Percentiles rank a stretch among this genome's conserved stretches.
phyloP scores from a whole-genome alignment of 1,284 basidiomycete species.

The Tilletia walkeri region DNA sequence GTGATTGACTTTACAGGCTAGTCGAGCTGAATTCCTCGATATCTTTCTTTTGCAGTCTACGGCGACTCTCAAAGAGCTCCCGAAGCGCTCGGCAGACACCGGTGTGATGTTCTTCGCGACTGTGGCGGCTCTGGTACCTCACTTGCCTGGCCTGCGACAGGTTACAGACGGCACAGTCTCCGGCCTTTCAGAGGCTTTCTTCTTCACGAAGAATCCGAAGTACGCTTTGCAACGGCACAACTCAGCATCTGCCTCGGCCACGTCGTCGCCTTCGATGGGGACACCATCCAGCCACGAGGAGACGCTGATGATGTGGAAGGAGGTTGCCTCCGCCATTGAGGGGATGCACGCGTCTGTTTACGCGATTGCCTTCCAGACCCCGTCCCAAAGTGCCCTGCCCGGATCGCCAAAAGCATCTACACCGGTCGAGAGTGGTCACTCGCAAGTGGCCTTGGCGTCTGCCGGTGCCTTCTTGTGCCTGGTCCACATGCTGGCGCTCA shows the following conservation, averaged over 20 bases:
- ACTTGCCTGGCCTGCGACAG: neutral
- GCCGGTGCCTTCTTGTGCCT: constrained; percentile 24
- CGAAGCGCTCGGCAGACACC: neutral
- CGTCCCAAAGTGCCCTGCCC: neutral
- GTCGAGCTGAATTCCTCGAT: neutral
- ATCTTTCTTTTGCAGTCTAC: neutral
- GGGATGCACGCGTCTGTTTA: constrained; percentile 14
- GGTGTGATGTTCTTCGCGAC: constrained; percentile 16
- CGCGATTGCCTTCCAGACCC: constrained; percentile 8
- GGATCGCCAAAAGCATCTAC: neutral
- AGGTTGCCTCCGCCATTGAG: neutral
- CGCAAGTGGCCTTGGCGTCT: constrained; percentile 3
- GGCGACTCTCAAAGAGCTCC: neutral
- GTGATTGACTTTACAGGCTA: neutral
- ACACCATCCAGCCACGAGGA: neutral
- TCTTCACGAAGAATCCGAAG: neutral
- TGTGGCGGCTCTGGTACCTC: neutral
- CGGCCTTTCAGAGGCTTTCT: neutral
- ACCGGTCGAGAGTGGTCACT: neutral
- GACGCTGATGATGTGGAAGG: constrained; percentile 12
- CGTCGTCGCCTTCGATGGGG: neutral
- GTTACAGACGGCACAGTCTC: neutral
- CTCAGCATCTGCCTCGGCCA: neutral
- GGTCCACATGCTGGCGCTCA: constrained; percentile 18
- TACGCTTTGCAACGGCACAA: neutral